Percentiles rank a stretch among this genome's conserved stretches.
These are phyloP conservation scores for Amaranthus tricolor DNA, from an alignment of 179 eudicot species.

Conservation along the genomic window DNA sequence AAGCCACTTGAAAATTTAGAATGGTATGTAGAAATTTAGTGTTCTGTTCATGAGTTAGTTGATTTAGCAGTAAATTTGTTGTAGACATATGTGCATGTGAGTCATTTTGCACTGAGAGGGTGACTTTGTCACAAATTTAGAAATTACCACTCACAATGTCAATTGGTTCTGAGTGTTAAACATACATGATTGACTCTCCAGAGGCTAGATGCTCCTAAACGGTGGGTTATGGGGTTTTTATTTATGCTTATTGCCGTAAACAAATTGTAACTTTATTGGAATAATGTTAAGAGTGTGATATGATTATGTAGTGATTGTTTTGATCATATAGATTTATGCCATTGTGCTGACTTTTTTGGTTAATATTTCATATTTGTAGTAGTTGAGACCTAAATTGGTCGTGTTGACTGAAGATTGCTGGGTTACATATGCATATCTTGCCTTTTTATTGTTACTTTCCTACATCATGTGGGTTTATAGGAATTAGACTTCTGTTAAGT, in stretches of 20 bases:
- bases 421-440: neutral
- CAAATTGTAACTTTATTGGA: neutral
- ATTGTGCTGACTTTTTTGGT: neutral
- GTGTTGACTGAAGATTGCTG: neutral
- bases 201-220: too few relatives aligned
- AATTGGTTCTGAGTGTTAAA: neutral
- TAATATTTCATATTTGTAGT: neutral
- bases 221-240: neutral
- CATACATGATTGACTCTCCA: neutral
- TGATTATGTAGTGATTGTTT: neutral
- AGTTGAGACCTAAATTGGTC: too few relatives aligned
- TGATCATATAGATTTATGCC: neutral
- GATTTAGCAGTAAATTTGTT: neutral
- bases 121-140: too few relatives aligned
- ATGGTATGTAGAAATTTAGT: slow-evolving; percentile 30
- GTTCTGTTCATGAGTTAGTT: neutral
- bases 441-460: neutral
- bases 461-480: neutral
- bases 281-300: neutral
- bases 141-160: neutral
- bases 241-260: neutral
- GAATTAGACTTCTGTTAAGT: neutral
- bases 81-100: neutral
- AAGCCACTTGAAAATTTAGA: slow-evolving; percentile 86
- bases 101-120: neutral